Base-by-base conservation (phyloP, 2,329 filamentous ascomycete species). In the Botrytis elliptica region DNA sequence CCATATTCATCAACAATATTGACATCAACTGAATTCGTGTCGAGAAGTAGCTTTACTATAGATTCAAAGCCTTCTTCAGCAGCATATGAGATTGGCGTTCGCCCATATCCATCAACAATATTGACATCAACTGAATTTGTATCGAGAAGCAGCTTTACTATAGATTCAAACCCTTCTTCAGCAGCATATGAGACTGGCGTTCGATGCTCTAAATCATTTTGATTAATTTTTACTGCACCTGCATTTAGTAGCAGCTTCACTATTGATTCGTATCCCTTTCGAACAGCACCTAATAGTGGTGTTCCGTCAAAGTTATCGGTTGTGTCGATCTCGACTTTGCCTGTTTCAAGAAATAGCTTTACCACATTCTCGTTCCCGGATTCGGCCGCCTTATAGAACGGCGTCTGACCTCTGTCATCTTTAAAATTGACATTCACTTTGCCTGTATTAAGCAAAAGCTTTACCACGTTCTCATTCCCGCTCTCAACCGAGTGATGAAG, bases 321-420 rank as follows among this genome's bases (percentile, higher is more conserved):
- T 9, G 7, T 6, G 38, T 64, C 22, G 5, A 22, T 6, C 0
- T 29, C 9, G 6, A 57, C 4, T 42, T 69, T 40, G 4, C 7
- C 6, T n/a, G 4, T 57, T 0, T 25, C 59, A 38, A 62, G 18
- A 10, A 49, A 25, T 9, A 46, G 18, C 4, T 36, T 36, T 6
- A 65, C 25, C 18, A 65, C 6, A 1, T 29, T 4, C n/a, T 49
- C 25, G 20, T 67, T 0, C 0, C 40, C n/a, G 1, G 0, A 7
- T 5, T 0, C 1, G 0, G 25, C 64, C 22, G 64, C 42, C 10
- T 3, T 6, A 18, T 1, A 36, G 4, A 67, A 1, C 14, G 66
- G 36, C 25, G 49, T 38, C 3, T 9, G 3, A 22, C 8, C 20
- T 1, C 14, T 0, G 22, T 0, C 0, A 42, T 38, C 5, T 12